Base-by-base conservation (phyloP, 257 asterid species). In the Petunia secreta region DNA sequence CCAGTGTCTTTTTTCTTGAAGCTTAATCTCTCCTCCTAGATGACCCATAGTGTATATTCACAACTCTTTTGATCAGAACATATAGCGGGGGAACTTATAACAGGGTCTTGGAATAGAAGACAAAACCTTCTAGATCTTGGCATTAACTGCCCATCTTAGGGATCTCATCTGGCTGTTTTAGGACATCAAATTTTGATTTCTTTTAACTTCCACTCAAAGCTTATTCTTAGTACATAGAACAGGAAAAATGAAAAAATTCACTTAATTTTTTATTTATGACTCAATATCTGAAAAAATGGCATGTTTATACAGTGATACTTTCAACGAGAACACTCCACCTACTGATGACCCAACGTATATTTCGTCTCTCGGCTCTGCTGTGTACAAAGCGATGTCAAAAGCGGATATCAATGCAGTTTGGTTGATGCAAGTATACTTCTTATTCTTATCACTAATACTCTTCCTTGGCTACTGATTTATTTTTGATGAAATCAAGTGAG, bases 321-420 rank as follows among this genome's bases (percentile, higher is more conserved):
- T 95, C 88, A 95, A 95, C 6, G 98, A 95, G 89, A 95, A 95
- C 89, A 46, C 91, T 64, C 98, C 98, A 84, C 98, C 98, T 81
- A 89, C 98, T 63, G 86, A 81, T 83, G 98, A 94, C 79, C 97
- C 98, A 4, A 41, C 87, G 36, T 94, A 91, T 83, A 94, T 94
- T 79, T 89, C 97, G 8, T 86, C 98, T 80, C 96, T 94, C 76
- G 98, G 98, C 81, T 91, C 97, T 81, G 93, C 98, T 77, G 97
- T 94, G 73, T 93, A 88, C 76, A 85, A 87, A 85, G 98, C 98
- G 77, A 95, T 95, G 98, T 87, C 93, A 73, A 88, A 85, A 85
- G 98, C 89, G 68, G 86, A 95, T 81, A 87, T 84, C 83, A 92
- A 95, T 87, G 98, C 98, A 67, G 94, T 95, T 81, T 95, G 99